phyloP scores from a whole-genome alignment of 345 rosid species.

The Dovyalis caffra region DNA sequence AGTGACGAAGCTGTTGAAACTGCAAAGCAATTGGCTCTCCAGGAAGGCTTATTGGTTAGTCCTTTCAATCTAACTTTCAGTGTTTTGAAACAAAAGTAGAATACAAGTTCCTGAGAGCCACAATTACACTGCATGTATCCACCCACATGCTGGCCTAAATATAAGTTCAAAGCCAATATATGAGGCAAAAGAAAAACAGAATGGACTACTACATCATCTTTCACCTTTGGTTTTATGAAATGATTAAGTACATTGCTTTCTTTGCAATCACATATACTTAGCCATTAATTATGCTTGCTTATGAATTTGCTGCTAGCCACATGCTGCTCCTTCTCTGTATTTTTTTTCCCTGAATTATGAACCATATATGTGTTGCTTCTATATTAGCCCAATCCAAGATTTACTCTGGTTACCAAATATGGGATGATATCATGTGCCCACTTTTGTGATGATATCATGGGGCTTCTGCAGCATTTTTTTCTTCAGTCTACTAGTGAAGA shows the following conservation, averaged over 20 bases:
- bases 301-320: neutral
- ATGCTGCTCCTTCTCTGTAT: neutral
- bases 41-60: constrained; percentile 96
- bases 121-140: too few relatives aligned
- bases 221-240: neutral
- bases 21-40: constrained; percentile 93
- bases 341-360: neutral
- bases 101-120: too few relatives aligned
- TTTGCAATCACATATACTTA: neutral
- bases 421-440: neutral
- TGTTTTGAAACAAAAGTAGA: constrained; percentile 1
- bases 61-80: constrained; percentile 6
- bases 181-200: too few relatives aligned
- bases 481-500: neutral
- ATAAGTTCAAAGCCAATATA: neutral
- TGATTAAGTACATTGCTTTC: neutral
- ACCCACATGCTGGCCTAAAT: neutral
- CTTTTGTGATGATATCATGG: neutral
- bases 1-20: constrained; percentile 93
- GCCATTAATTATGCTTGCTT: neutral
- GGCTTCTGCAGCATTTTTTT: neutral
- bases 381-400: neutral
- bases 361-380: neutral
- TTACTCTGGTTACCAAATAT: neutral
- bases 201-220: neutral